These are phyloP conservation scores for Typha latifolia DNA, from an alignment of 176 grass and related monocot species.

Conservation along the genomic window DNA sequence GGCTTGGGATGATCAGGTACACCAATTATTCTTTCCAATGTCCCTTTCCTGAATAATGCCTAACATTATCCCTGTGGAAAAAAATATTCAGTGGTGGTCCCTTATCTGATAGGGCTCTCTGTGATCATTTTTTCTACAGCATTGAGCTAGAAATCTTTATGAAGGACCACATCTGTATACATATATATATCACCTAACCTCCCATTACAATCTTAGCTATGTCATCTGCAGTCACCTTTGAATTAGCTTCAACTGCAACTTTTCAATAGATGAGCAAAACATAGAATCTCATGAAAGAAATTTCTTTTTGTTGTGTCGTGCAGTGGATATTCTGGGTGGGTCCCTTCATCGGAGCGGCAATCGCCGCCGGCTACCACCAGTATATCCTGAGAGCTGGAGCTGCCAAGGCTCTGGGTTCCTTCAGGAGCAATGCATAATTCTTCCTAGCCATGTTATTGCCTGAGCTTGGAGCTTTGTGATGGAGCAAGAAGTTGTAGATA, in stretches of 20 bases:
- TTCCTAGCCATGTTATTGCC: background rate
- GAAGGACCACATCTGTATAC: too few species aligned
- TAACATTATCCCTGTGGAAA: background rate
- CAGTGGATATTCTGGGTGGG: slow-evolving; percentile 76
- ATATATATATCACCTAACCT: too few species aligned
- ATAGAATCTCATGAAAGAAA: background rate
- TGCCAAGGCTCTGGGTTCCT: slow-evolving; percentile 57
- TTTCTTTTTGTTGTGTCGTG: background rate
- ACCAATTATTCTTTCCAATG: background rate
- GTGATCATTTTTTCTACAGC: too few species aligned
- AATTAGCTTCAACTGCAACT: too few species aligned
- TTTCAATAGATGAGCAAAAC: background rate
- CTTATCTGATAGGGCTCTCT: too few species aligned
- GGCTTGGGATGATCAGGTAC: slow-evolving; percentile 88
- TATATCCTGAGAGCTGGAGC: slow-evolving; percentile 55
- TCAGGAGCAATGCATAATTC: slow-evolving; percentile 47
- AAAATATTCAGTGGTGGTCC: background rate
- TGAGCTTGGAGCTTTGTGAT: slow-evolving; percentile 15
- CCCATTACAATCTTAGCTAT: too few species aligned
- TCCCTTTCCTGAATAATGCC: background rate
- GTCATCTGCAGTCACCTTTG: too few species aligned
- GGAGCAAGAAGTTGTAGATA: slow-evolving; percentile 6
- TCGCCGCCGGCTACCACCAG: slow-evolving; percentile 57
- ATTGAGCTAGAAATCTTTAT: too few species aligned
- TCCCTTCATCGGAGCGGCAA: slow-evolving; percentile 25